Evolutionary conservation across 1,139 yeast species (phyloP).

Genomic region (Kodamaea sp.): DNA sequence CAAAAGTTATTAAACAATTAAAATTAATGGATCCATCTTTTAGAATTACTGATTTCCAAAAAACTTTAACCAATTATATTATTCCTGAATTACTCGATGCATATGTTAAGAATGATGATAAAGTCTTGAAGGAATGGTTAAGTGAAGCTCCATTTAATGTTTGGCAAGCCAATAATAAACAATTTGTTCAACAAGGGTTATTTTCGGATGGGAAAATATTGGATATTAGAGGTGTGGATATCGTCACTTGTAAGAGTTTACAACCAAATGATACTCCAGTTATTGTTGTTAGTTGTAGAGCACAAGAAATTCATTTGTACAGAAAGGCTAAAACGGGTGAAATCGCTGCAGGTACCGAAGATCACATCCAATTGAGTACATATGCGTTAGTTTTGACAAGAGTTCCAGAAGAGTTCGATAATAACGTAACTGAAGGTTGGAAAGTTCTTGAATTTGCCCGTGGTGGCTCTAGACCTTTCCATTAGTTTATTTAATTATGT

Average conservation of each 20-base stretch:
- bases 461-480: constrained; percentile 89
- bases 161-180: constrained; percentile 91
- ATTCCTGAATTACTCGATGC: constrained; percentile 96
- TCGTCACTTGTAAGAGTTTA: constrained; percentile 80
- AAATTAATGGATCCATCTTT: constrained; percentile 88
- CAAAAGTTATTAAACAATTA: constrained; percentile 82
- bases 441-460: constrained; percentile 92
- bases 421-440: constrained; percentile 95
- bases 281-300: constrained; percentile 90
- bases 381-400: constrained; percentile 96
- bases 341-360: constrained; percentile 94
- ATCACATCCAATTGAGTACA: constrained; percentile 85
- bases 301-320: constrained; percentile 91
- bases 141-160: constrained; percentile 97
- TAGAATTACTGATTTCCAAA: constrained; percentile 73
- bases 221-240: constrained; percentile 94
- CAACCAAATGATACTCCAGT: constrained; percentile 95
- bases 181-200: constrained; percentile 85
- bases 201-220: constrained; percentile 88
- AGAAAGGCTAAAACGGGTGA: constrained; percentile 90
- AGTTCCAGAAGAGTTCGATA: constrained; percentile 86
- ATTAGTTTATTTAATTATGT: constrained; percentile 35
- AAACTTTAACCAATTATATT: constrained; percentile 84
- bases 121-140: constrained; percentile 81
- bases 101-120: constrained; percentile 86